Evolutionary conservation across 192 early-diverging fungal species (phyloP).

Genomic region (Backusella westeae): DNA sequence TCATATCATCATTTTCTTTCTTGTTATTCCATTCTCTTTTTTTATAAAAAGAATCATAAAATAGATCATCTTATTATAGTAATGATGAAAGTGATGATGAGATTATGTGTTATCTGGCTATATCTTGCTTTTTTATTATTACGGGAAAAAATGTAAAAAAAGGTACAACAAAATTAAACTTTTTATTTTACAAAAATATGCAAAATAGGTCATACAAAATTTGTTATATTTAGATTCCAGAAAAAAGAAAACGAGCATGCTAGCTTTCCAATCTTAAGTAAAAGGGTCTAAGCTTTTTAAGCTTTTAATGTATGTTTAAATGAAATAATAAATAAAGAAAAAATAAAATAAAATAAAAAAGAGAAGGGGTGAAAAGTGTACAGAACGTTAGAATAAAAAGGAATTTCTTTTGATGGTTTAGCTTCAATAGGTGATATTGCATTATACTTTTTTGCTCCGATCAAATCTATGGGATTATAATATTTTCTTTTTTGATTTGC

Average conservation of each 20-base stretch:
- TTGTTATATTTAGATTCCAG: slow-evolving; percentile 3
- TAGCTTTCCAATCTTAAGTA: not conserved
- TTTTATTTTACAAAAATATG: slow-evolving; percentile 1
- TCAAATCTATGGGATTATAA: not conserved
- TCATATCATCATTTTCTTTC: not conserved
- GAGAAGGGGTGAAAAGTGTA: not conserved
- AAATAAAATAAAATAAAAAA: not conserved
- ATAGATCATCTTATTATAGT: too few relatives aligned
- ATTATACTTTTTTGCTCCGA: not conserved
- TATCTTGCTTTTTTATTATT: not conserved
- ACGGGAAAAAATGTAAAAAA: not conserved
- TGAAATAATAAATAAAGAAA: not conserved
- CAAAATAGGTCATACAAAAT: not conserved
- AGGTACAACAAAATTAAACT: not conserved
- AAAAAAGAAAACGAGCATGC: not conserved
- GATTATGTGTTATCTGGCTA: too few relatives aligned
- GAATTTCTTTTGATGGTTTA: slow-evolving; percentile 1
- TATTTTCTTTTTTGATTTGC: not conserved
- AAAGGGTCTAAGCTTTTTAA: not conserved
- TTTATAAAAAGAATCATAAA: not conserved
- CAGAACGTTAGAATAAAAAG: not conserved
- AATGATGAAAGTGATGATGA: too few relatives aligned
- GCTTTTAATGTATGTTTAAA: not conserved
- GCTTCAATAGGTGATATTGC: slow-evolving; percentile 1
- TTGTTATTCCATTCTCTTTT: not conserved